Base-by-base conservation (phyloP, 2,329 filamentous ascomycete species). In the Calonectria crousiana region DNA sequence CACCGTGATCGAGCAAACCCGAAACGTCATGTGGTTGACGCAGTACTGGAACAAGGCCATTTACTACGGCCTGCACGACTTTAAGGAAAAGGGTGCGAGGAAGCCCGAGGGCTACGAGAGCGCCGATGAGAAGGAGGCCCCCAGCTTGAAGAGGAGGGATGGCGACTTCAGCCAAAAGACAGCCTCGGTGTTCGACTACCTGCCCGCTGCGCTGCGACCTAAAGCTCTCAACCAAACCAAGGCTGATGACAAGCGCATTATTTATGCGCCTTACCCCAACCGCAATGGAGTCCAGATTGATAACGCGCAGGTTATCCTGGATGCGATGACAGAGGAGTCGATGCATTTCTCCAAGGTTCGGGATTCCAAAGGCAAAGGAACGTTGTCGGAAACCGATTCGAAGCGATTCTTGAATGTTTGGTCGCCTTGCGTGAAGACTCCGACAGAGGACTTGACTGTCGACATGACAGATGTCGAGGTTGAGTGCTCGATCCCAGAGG, bases 1-100 rank as follows among this genome's bases (percentile, higher is more conserved):
- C 76, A 86, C 83, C 18, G 84, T 85, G 47, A 85, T 87, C 2
- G 89, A 90, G 75, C 87, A 92, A 75, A 83, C 90, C 77, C 89
- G 88, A 72, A 91, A 91, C 74, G 89, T 89, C 2, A 86, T 87
- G 2, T 85, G 86, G 64, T 79, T 92, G 51, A 89, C 89, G 0
- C 79, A 79, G 11, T 82, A 84, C 16, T 92, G 90, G 90, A 90
- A 92, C 75, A 76, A 82, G 6, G 76, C 82, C 47, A 74, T 91
- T 4, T 81, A 84, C n/a, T 81, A 81, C 9, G 81, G 82, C 20
- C 81, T 90, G 66, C 80, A 83, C 0, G 77, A 83, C 10, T 92
- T 90, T 90, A 82, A 84, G 53, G 79, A 82, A 16, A 85, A 83
- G 51, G 81, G 82, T n/a, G 82, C 88, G 30, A 78, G 82, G 2